Base-by-base conservation (phyloP, 768 basidiomycete species). In the Rhizopogon sp. region DNA sequence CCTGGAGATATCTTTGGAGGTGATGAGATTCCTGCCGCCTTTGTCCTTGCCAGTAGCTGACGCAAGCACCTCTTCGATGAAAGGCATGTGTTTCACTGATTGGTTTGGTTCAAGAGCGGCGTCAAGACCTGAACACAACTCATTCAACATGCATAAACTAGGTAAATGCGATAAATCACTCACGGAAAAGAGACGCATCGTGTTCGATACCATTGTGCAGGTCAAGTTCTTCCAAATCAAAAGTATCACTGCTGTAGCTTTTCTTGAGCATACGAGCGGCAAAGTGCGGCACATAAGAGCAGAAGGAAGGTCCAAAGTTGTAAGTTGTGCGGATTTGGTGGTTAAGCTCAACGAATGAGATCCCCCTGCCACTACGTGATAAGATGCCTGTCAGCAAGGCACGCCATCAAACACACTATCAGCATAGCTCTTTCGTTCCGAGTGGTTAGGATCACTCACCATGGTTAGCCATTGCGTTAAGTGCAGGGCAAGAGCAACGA, bases 391-490 rank as follows among this genome's bases (percentile, higher is more conserved):
- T n/a, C 16, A 8, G 6, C n/a, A 5, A n/a, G n/a, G 16, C 39
- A 40, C 39, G 39, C 16, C 11, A 37, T 37, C 11, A 37, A 37
- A n/a, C 31, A 16, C 0, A 40, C n/a, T 7, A 40, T n/a, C 3
- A 40, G 39, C 13, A 13, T 39, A 14, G 14, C 3, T 6, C 14
- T 25, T 39, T 14, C 13, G 14, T 6, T 39, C 5, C 11, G 6
- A 40, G 2, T 6, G 16, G 16, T 3, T 33, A 16, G 9, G 16
- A n/a, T 11, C 57, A 45, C 61, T n/a, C 40, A 90, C 90, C 90
- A 57, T 92, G 90, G 65, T 92, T 92, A 6, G 90, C 88, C 80
- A 93, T 74, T 0, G 87, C 85, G 60, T 93, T 92, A 56, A 92
- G 66, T 11, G 80, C 88, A 1, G 89, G 89, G 59, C 89, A 91